phyloP scores from a whole-genome alignment of 2,329 filamentous ascomycete species.

The Aspergillus udagawae region DNA sequence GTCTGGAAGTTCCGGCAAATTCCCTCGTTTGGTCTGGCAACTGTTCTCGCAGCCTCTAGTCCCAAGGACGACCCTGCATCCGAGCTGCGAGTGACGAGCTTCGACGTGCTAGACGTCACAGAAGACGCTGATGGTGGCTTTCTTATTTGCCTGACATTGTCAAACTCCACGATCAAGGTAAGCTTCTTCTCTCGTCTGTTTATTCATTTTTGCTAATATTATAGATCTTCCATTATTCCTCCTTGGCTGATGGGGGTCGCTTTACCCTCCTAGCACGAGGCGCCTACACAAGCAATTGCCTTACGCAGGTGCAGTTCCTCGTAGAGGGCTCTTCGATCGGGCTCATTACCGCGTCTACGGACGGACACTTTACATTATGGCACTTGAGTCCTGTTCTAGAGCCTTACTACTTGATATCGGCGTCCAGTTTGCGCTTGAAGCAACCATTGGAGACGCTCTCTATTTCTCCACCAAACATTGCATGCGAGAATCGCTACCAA shows the following conservation, averaged over 20 bases:
- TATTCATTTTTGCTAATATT: conserved; percentile 11
- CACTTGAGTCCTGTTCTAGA: conserved; percentile 31
- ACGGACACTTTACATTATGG: conserved; percentile 70
- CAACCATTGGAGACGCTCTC: conserved; percentile 19
- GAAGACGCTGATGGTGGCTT: conserved; percentile 37
- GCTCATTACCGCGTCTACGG: conserved; percentile 67
- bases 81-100: conserved; percentile 78
- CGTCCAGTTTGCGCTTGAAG: conserved; percentile 16
- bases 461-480: conserved; percentile 16
- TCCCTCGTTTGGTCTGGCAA: conserved; percentile 50
- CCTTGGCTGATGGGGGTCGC: conserved; percentile 10
- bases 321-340: conserved; percentile 41
- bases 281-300: conserved; percentile 67
- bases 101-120: conserved; percentile 54
- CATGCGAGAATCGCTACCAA: conserved; percentile 38
- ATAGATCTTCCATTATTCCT: conserved; percentile 46
- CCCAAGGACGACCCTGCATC: conserved; percentile 46
- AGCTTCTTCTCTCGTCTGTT: background rate
- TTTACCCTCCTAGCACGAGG: conserved; percentile 50
- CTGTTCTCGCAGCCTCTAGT: conserved; percentile 50
- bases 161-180: conserved; percentile 73
- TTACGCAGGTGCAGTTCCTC: conserved; percentile 59
- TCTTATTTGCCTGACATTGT: conserved; percentile 69
- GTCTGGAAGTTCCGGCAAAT: conserved; percentile 67
- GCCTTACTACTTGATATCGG: conserved; percentile 24